A percentile compares a stretch with the other conserved stretches of the same genome.
Conservation (phyloP, 768 basidiomycete species). For the Phanerodontia chrysosporium region DNA sequence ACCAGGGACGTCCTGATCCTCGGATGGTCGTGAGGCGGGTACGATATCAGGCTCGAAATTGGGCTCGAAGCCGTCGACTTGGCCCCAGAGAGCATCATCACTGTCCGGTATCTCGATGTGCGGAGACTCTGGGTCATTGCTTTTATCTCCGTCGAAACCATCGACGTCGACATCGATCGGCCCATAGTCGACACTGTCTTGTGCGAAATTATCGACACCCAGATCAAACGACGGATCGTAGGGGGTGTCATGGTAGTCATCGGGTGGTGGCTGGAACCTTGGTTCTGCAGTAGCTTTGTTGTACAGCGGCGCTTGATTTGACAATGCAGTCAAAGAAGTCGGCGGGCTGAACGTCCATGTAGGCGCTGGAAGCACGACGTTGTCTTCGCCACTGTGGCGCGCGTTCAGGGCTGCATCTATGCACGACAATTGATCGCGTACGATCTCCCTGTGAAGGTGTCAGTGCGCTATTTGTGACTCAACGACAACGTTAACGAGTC, state of each 20-base stretch:
- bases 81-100: conserved; percentile 10
- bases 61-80: not conserved
- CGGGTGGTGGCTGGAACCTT: not conserved
- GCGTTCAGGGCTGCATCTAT: not conserved
- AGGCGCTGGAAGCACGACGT: not conserved
- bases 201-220: not conserved
- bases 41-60: not conserved
- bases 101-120: not conserved
- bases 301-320: not conserved
- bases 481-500: too few species aligned
- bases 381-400: not conserved
- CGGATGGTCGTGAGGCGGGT: not conserved
- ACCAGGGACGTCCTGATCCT: not conserved
- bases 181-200: too few species aligned
- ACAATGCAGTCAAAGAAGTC: not conserved
- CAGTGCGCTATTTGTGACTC: too few species aligned
- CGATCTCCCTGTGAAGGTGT: conserved; percentile 6
- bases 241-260: not conserved
- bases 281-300: not conserved
- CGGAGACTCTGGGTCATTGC: not conserved
- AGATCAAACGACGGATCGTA: not conserved
- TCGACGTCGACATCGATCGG: not conserved
- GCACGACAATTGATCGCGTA: conserved; percentile 1
- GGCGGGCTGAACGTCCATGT: not conserved
- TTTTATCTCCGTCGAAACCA: not conserved